Evolutionary conservation across 2,329 filamentous ascomycete species (phyloP), one percentile per base, ranked within the genome.

Genomic region (Aureobasidium sp.): DNA sequence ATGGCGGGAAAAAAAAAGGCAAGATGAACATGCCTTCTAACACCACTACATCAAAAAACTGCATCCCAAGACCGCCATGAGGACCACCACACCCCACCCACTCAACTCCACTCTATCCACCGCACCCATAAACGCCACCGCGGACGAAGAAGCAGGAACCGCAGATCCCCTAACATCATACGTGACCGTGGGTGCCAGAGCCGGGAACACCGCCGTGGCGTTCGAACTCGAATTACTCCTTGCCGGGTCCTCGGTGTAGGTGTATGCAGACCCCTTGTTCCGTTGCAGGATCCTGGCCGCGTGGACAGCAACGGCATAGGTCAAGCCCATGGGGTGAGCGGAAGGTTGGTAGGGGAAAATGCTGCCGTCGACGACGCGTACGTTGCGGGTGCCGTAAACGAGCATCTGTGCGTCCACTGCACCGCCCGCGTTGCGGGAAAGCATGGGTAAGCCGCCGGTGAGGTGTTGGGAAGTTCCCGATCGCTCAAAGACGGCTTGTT

Each of bases 281-380:
- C 15, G 15, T 11, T 57, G 53, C 11, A 57, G 27, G 3, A 57
- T 57, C 53, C 25, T 43, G 2, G 53, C 53, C 3, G 53, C 53
- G n/a, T 57, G 40, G 1, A 57, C 53, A 35, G 53, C 53, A 29
- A 57, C 40, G 1, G 53, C 40, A 37, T 57, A 57, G 8, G 53
- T 57, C 40, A 57, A 46, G 0, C 53, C 53, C 55, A 64, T 70
- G 43, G 71, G 61, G 68, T 74, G 71, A 10, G 70, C 71, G 46
- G 67, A 67, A 13, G 71, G 67, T 59, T 73, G 69, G 57, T 64
- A 67, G 15, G 66, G 66, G 4, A 74, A 64, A 1, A 70, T 61
- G 50, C 70, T 70, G n/a, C 70, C 71, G 67, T 74, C 71, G 8
- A 69, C 69, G 1, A 74, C 68, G 37, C 71, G 65, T 10, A 74